phyloP scores from a whole-genome alignment of 73 alveolate genomes.

The Durusdinium trenchii region DNA sequence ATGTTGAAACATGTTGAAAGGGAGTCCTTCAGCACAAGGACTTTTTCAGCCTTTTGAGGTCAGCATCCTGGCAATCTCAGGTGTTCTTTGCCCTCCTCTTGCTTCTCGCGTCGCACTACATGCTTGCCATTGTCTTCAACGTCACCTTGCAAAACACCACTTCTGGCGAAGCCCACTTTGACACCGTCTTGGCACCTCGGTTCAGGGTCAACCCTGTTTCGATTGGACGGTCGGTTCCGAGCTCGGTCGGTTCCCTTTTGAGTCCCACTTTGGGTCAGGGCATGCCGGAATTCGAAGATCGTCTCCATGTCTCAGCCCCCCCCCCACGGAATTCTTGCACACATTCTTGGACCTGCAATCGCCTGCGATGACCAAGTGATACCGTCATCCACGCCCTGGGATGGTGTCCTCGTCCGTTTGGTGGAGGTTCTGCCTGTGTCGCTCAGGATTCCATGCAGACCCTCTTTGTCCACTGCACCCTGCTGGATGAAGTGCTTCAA shows the following conservation, averaged over 20 bases:
- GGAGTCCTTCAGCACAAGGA: too few relatives aligned
- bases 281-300: too few relatives aligned
- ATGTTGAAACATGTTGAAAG: too few relatives aligned
- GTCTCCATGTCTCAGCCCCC: too few relatives aligned
- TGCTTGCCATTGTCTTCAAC: slow-evolving; percentile 24
- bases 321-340: too few relatives aligned
- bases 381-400: too few relatives aligned
- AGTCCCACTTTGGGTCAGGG: too few relatives aligned
- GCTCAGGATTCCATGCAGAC: slow-evolving; percentile 58
- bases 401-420: too few relatives aligned
- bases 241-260: not conserved
- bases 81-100: slow-evolving; percentile 24
- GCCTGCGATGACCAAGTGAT: too few relatives aligned
- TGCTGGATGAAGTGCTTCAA: slow-evolving; percentile 1
- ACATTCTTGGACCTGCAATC: too few relatives aligned
- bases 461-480: slow-evolving; percentile 30
- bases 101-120: slow-evolving; percentile 34
- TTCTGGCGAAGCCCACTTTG: not conserved
- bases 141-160: not conserved
- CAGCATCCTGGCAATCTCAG: not conserved
- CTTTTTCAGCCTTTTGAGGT: too few relatives aligned
- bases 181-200: not conserved
- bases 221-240: not conserved
- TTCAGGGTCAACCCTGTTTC: not conserved
- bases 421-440: too few relatives aligned